Percentiles rank a stretch among this genome's conserved stretches.
These are phyloP conservation scores for Letharia lupina DNA, from an alignment of 495 filamentous ascomycete genomes.

Conservation along the genomic window DNA sequence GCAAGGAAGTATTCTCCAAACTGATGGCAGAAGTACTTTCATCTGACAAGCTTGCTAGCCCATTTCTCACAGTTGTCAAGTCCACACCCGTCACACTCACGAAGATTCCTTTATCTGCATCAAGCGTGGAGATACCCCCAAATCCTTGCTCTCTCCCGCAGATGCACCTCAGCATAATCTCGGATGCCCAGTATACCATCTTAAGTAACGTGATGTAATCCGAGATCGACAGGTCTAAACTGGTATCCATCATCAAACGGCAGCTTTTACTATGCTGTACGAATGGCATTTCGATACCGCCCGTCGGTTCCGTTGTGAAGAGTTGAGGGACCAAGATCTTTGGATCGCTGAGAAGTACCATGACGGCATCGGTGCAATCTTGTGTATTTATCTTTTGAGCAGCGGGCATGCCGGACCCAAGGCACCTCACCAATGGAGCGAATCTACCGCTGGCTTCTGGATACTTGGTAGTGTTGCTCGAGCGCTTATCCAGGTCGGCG, in stretches of 20 bases:
- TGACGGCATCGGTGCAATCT: neutral
- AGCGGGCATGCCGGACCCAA: neutral
- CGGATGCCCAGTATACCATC: neutral
- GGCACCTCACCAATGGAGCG: neutral
- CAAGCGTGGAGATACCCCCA: neutral
- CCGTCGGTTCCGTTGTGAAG: neutral
- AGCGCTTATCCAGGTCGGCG: neutral
- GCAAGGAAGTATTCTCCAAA: neutral
- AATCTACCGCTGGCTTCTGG: neutral
- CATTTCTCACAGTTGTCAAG: no score
- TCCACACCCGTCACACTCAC: slow-evolving; percentile 2
- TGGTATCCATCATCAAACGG: neutral
- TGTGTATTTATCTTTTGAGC: neutral
- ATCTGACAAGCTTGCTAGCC: neutral
- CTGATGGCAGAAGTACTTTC: neutral
- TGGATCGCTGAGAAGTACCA: neutral
- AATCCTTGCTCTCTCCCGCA: neutral
- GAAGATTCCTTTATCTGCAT: neutral
- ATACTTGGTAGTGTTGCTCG: neutral
- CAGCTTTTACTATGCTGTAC: neutral
- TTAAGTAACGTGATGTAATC: neutral
- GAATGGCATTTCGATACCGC: neutral
- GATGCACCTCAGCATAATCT: neutral
- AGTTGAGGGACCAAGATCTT: neutral
- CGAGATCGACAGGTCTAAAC: neutral